phyloP scores from a whole-genome alignment of 108 stramenopile genomes.

The Nannochloropsis gaditana region DNA sequence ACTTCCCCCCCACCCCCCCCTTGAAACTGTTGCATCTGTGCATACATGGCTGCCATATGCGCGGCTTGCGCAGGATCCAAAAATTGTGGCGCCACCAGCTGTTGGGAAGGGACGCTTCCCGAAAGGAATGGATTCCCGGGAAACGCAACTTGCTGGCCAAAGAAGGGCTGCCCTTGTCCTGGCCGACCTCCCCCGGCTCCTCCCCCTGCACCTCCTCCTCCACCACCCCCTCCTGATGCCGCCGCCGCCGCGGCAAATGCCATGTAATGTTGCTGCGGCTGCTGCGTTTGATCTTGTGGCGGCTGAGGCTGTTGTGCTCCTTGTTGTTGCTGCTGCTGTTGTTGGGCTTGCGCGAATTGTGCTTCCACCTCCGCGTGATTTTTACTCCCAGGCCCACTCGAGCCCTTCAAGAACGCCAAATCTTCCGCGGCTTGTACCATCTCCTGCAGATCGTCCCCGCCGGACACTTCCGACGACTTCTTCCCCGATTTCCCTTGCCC shows the following conservation, averaged over 20 bases:
- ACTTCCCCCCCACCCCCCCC: neutral
- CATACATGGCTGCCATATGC: neutral
- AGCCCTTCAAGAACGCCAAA: neutral
- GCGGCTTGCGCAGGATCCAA: neutral
- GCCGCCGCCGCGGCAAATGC: neutral
- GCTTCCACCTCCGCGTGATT: conserved; percentile 19
- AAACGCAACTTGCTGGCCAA: neutral
- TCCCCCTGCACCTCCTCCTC: neutral
- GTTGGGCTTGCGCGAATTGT: neutral
- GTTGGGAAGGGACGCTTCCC: too few relatives aligned
- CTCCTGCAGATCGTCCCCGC: neutral
- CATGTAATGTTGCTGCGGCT: conserved; percentile 8
- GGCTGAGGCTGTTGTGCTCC: neutral
- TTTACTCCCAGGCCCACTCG: neutral
- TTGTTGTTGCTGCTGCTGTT: neutral
- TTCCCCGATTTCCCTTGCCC: neutral
- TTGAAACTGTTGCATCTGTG: neutral
- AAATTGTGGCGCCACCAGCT: neutral
- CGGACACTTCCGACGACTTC: neutral
- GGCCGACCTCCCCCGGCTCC: neutral
- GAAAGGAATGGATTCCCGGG: neutral
- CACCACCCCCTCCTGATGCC: neutral
- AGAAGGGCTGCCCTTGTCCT: neutral
- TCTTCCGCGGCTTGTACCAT: neutral
- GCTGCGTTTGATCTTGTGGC: neutral